Conservation (phyloP, 2,329 filamentous ascomycete genomes). For the Niveomyces coronatus region DNA sequence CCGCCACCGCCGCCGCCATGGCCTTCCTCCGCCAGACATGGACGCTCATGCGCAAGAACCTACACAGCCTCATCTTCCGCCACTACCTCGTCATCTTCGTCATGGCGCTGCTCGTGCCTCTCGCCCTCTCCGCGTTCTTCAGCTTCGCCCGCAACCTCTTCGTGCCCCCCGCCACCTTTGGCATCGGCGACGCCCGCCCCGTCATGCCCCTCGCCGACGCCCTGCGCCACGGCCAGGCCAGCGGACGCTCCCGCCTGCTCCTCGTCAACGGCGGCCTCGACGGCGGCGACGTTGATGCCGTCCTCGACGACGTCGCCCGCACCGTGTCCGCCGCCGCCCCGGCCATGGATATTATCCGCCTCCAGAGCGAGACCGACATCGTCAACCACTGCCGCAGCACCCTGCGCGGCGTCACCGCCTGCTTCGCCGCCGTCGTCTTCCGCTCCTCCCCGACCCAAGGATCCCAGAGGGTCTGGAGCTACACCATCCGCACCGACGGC, state of each 20-base stretch:
- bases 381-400: conserved; percentile 51
- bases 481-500: conserved; percentile 70
- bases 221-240: conserved; percentile 42
- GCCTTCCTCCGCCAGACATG: conserved; percentile 45
- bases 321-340: conserved; percentile 42
- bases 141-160: conserved; percentile 75
- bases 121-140: conserved; percentile 48
- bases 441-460: conserved; percentile 66
- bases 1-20: conserved; percentile 27
- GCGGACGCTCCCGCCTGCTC: conserved; percentile 56
- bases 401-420: conserved; percentile 56
- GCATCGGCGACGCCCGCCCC: conserved; percentile 52
- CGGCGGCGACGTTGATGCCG: conserved; percentile 59
- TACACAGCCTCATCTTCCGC: conserved; percentile 46
- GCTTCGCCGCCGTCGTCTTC: conserved; percentile 67
- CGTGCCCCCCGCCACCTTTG: conserved; percentile 63
- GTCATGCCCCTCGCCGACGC: conserved; percentile 57
- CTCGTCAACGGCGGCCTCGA: conserved; percentile 67
- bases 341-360: conserved; percentile 44
- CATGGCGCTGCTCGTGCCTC: conserved; percentile 49
- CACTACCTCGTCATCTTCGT: conserved; percentile 41
- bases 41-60: conserved; percentile 53
- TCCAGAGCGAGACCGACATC: conserved; percentile 47
- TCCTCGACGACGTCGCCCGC: conserved; percentile 54
- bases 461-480: conserved; percentile 63